These are phyloP conservation scores for Halenospora varia DNA, from an alignment of 495 filamentous ascomycete species.

Conservation along the genomic window DNA sequence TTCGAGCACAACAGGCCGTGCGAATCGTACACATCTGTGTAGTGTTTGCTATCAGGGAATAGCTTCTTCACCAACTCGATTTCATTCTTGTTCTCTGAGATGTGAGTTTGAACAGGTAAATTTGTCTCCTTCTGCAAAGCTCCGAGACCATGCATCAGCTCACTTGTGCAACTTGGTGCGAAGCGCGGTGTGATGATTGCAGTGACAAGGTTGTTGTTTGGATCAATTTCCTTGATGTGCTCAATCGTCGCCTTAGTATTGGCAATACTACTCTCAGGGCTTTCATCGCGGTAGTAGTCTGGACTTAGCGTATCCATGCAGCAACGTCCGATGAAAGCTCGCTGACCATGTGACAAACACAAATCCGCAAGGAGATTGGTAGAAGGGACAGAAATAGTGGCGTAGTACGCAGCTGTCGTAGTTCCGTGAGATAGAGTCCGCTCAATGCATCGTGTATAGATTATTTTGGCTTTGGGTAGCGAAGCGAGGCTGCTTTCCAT, in stretches of 20 bases:
- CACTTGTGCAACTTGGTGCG: slow-evolving; percentile 66
- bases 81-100: slow-evolving; percentile 79
- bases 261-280: slow-evolving; percentile 47
- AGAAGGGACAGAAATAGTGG: slow-evolving; percentile 72
- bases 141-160: slow-evolving; percentile 59
- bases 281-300: slow-evolving; percentile 68
- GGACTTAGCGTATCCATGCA: slow-evolving; percentile 85
- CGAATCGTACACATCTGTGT: slow-evolving; percentile 77
- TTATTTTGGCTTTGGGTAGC: slow-evolving; percentile 44
- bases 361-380: slow-evolving; percentile 87
- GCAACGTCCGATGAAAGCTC: slow-evolving; percentile 84
- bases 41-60: slow-evolving; percentile 61
- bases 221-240: slow-evolving; percentile 66
- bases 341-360: slow-evolving; percentile 70
- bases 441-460: slow-evolving; percentile 72
- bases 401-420: slow-evolving; percentile 88
- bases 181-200: slow-evolving; percentile 92
- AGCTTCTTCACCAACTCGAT: slow-evolving; percentile 60
- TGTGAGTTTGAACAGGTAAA: slow-evolving; percentile 83
- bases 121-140: slow-evolving; percentile 52
- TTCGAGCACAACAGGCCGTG: slow-evolving; percentile 61
- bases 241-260: slow-evolving; percentile 59
- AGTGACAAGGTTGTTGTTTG: slow-evolving; percentile 50
- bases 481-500: slow-evolving; percentile 68
- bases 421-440: slow-evolving; percentile 86